Base-by-base conservation (phyloP, 1,284 basidiomycete species). In the Pholiota adiposa region DNA sequence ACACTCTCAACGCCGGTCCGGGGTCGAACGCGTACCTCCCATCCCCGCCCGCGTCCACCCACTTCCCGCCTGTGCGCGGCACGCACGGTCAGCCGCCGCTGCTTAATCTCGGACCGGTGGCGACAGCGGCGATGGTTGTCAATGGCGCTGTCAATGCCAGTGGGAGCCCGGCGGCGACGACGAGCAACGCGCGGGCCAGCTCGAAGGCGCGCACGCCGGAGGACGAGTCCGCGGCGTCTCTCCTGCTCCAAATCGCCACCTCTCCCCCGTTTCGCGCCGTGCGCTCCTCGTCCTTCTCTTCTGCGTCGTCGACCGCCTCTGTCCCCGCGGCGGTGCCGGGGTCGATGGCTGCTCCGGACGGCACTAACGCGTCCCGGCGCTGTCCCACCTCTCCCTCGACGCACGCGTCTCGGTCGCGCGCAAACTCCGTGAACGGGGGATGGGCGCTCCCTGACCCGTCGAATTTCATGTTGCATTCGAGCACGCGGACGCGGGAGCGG, bases 171-270 rank as follows among this genome's bases (percentile, higher is more conserved):
- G 41, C 41, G 19, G 19, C n/a, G n/a, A n/a, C 41, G 19, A 19
- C 19, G 19, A 43, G 21, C 12, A 11, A 18, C 18, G 41, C 9
- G 19, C 7, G 21, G 19, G 18, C 41, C 9, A 23, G 21, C 18
- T 23, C 41, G 21, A 23, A 23, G 41, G 21, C 6, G 18, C 43
- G 82, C 67, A 85, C 88, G 6, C 83, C 85, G 0, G 89, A 90
- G 60, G 89, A 91, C 66, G 86, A 90, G 73, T 81, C 78, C 0
- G 87, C 87, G 0, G 89, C 88, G 8, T 84, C 88, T 5, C 72
- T 90, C 60, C 72, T 90, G 27, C 72, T 91, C 51, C 83, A 88
- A 65, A 88, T 90, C 65, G 81, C 84, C 68, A 74, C 75, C 5
- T 78, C 80, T 3, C 74, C 76, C 23, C 73, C 75, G 6, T 71